Evolutionary conservation across 306 rosid genomes (phyloP).

Genomic region (apple (Malus domestica)): ASM211411v1 NC_041794.1:17300501-17301000

Average conservation of each 20-base stretch:
- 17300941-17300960: background rate
- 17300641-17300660: conserved; percentile 43
- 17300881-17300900: background rate
- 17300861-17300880: background rate
- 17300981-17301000: background rate
- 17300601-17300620: conserved; percentile 51
- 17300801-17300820: background rate
- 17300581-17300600: conserved; percentile 49
- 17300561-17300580: conserved; percentile 50
- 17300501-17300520: conserved; percentile 21
- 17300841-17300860: background rate
- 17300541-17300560: conserved; percentile 53
- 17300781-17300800: no score
- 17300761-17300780: background rate
- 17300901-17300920: background rate
- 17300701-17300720: background rate
- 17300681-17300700: background rate
- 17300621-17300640: conserved; percentile 68
- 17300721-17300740: background rate
- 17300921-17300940: background rate
- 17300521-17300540: conserved; percentile 35
- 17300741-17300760: background rate
- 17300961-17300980: background rate
- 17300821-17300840: background rate
- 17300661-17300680: conserved; percentile 47